These are phyloP conservation scores for Podospora bellae-mahoneyi DNA, from an alignment of 495 filamentous ascomycete species.

Conservation along the genomic window DNA sequence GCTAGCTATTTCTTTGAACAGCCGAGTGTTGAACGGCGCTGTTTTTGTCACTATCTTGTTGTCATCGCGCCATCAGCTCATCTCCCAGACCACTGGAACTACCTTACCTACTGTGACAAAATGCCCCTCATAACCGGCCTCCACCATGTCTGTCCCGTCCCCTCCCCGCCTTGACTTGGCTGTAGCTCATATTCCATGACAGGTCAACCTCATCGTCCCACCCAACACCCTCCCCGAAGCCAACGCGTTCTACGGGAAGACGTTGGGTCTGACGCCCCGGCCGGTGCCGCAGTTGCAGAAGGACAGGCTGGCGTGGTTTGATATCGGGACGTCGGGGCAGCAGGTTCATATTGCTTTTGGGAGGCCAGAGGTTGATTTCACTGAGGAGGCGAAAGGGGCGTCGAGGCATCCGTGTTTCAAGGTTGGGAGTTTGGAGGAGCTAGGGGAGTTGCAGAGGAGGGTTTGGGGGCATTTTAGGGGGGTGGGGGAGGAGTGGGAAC, in stretches of 20 bases:
- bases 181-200: neutral
- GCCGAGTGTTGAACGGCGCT: too few species aligned
- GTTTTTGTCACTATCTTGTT: too few species aligned
- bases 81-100: too few species aligned
- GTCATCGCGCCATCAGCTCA: too few species aligned
- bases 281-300: slow-evolving; percentile 51
- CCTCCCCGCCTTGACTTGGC: neutral
- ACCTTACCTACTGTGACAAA: slow-evolving; percentile 3
- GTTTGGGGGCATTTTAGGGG: slow-evolving; percentile 54
- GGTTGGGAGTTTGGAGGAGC: slow-evolving; percentile 42
- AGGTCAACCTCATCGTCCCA: slow-evolving; percentile 57
- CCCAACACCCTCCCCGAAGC: slow-evolving; percentile 52
- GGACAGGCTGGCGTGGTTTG: slow-evolving; percentile 56
- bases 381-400: slow-evolving; percentile 30
- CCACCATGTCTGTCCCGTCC: slow-evolving; percentile 41
- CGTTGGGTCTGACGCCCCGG: slow-evolving; percentile 48
- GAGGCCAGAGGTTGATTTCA: slow-evolving; percentile 36
- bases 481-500: slow-evolving; percentile 43
- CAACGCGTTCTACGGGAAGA: slow-evolving; percentile 53
- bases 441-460: slow-evolving; percentile 45
- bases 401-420: slow-evolving; percentile 58
- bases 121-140: slow-evolving; percentile 55
- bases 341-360: slow-evolving; percentile 58
- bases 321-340: slow-evolving; percentile 55
- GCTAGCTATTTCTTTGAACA: neutral